Conservation (phyloP, 75 land plant species). For the Chamaecyparis obtusa region DNA sequence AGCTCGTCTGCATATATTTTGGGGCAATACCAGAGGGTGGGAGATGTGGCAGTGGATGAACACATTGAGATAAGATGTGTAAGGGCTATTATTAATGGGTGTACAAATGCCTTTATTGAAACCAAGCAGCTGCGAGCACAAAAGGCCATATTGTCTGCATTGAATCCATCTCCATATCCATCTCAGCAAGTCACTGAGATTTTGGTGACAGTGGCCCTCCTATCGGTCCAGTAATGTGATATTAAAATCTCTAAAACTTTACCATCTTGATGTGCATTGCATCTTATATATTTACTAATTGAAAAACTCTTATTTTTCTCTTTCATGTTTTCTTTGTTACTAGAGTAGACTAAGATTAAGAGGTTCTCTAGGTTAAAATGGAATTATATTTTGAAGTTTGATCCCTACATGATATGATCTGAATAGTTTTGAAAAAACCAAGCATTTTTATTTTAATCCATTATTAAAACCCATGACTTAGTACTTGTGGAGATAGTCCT, state of each 20-base stretch:
- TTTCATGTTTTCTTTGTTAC: not conserved
- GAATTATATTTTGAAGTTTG: not conserved
- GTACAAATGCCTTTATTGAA: conserved; percentile 35
- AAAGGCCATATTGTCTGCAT: not conserved
- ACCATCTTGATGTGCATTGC: too few species aligned
- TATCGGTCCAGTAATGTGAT: conserved; percentile 18
- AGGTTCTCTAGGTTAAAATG: not conserved
- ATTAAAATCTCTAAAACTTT: not conserved
- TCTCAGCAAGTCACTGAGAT: conserved; percentile 29
- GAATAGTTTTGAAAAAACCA: not conserved
- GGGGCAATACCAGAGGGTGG: conserved; percentile 19
- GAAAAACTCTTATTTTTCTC: too few species aligned
- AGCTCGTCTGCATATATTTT: conserved; percentile 21
- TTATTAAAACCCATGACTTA: not conserved
- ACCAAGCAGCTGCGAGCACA: conserved; percentile 38
- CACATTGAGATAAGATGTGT: conserved; percentile 36
- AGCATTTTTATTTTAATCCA: too few species aligned
- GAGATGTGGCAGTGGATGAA: conserved; percentile 35
- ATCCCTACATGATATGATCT: not conserved
- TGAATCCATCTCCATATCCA: conserved; percentile 14
- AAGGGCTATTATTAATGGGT: conserved; percentile 29
- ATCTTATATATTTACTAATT: too few species aligned
- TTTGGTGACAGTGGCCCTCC: conserved; percentile 17
- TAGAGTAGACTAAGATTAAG: not conserved
- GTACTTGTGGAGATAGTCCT: not conserved